Conservation (phyloP, 495 filamentous ascomycete species). For the Daldinia childiae region DNA sequence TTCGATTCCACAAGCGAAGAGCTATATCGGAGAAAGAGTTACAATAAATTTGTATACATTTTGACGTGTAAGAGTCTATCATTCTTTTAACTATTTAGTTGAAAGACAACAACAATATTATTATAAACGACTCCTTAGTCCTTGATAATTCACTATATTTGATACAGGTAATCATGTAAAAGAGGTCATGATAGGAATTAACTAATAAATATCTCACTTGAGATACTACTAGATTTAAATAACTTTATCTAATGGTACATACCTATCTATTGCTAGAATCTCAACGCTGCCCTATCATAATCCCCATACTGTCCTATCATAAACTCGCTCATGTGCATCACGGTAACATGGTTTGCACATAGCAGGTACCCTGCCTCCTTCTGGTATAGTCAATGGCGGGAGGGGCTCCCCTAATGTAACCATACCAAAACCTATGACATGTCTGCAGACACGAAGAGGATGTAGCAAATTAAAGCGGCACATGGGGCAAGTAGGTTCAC, state of each 20-base stretch:
- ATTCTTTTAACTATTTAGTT: background rate
- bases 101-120: background rate
- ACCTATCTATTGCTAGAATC: too few relatives aligned
- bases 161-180: too few relatives aligned
- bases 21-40: too few relatives aligned
- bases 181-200: background rate
- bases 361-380: background rate
- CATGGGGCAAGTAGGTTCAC: too few relatives aligned
- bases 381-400: background rate
- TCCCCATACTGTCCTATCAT: too few relatives aligned
- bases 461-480: background rate
- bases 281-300: too few relatives aligned
- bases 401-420: background rate
- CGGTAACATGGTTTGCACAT: too few relatives aligned
- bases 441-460: background rate
- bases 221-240: background rate
- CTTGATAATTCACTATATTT: background rate
- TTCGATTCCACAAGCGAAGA: too few relatives aligned
- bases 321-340: too few relatives aligned
- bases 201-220: too few relatives aligned
- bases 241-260: background rate
- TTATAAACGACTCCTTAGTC: background rate
- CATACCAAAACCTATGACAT: too few relatives aligned
- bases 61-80: background rate
- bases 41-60: too few relatives aligned